Percentiles rank a stretch among this genome's conserved stretches.
Evolutionary conservation across 2,329 filamentous ascomycete species (phyloP).

Genomic region (Neonectria punicea): DNA sequence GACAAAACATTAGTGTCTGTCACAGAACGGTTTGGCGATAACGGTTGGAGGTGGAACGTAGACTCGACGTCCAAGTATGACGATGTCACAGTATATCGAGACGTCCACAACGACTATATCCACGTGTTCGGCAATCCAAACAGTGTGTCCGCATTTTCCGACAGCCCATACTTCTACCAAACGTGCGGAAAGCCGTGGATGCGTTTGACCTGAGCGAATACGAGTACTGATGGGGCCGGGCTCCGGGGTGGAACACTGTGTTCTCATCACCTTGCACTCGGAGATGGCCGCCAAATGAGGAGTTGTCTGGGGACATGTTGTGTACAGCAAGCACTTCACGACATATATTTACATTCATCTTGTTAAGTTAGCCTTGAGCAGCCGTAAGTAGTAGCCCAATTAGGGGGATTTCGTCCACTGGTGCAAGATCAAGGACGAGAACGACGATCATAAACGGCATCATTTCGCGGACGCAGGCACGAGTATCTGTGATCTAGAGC

Average conservation of each 20-base stretch:
- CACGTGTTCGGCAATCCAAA: constrained; percentile 53
- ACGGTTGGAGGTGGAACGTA: constrained; percentile 51
- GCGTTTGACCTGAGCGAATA: constrained; percentile 51
- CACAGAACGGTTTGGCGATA: constrained; percentile 39
- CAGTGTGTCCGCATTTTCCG: constrained; percentile 36
- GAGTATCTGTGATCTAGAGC: no score
- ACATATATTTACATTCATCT: constrained; percentile 51
- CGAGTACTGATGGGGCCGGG: constrained; percentile 54
- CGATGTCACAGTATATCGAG: constrained; percentile 51
- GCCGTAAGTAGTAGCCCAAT: no score
- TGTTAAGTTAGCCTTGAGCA: constrained; percentile 12
- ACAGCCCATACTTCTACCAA: constrained; percentile 48
- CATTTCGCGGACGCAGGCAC: no score
- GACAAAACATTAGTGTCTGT: constrained; percentile 37
- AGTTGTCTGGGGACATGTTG: constrained; percentile 51
- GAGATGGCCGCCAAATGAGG: constrained; percentile 53
- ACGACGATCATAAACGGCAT: no score
- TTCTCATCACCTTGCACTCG: constrained; percentile 45
- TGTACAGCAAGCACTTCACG: constrained; percentile 48
- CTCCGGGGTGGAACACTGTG: constrained; percentile 49
- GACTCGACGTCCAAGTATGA: constrained; percentile 48
- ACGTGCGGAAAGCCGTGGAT: constrained; percentile 46
- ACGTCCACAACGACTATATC: constrained; percentile 51
- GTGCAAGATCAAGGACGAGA: no score
- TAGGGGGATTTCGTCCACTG: no score